Conservation (phyloP, 768 basidiomycete genomes). For the Tricholoma hemisulphureum region DNA sequence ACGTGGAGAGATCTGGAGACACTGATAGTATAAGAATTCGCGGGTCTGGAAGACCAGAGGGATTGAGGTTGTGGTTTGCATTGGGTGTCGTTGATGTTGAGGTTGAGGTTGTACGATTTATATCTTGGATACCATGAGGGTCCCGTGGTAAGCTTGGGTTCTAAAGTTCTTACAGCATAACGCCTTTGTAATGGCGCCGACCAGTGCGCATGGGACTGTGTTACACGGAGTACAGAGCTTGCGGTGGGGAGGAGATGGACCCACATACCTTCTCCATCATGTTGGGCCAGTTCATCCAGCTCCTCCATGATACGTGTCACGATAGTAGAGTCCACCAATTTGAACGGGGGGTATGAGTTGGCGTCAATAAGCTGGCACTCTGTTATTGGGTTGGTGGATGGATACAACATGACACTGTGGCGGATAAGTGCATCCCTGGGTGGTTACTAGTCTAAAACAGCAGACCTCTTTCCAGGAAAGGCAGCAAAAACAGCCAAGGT, state of each 20-base stretch:
- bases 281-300: conserved; percentile 50
- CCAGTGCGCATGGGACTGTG: conserved; percentile 65
- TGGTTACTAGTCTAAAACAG: background rate
- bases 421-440: background rate
- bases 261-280: conserved; percentile 49
- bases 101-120: conserved; percentile 38
- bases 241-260: conserved; percentile 3
- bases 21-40: conserved; percentile 75
- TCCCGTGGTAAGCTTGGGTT: background rate
- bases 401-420: conserved; percentile 71
- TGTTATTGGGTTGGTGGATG: conserved; percentile 51
- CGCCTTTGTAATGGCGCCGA: conserved; percentile 88
- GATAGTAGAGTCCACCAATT: conserved; percentile 67
- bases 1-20: conserved; percentile 83
- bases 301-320: conserved; percentile 60
- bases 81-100: conserved; percentile 28
- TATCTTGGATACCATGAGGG: conserved; percentile 28
- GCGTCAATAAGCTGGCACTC: conserved; percentile 53
- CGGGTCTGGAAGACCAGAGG: conserved; percentile 35
- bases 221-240: conserved; percentile 13
- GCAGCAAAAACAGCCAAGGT: conserved; percentile 91
- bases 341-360: conserved; percentile 85
- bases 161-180: conserved; percentile 67
- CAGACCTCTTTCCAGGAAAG: conserved; percentile 76
- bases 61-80: conserved; percentile 29